Conservation (phyloP, 495 filamentous ascomycete genomes). For the Penicillium crystallinum region DNA sequence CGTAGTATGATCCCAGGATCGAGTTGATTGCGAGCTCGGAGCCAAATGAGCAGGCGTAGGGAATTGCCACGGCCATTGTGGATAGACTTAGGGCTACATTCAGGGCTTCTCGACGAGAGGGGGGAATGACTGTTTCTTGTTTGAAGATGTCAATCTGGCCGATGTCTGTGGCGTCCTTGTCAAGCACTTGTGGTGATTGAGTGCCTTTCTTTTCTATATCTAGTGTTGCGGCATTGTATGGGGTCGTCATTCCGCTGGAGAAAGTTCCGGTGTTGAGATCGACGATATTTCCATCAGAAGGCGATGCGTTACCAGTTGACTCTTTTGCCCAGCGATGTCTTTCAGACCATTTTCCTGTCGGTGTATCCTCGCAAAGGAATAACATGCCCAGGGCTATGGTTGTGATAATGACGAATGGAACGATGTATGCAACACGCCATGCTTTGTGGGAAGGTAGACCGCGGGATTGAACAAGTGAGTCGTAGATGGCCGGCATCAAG, state of each 20-base stretch:
- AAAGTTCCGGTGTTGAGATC: conserved; percentile 44
- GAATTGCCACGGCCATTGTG: conserved; percentile 58
- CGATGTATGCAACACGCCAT: conserved; percentile 80
- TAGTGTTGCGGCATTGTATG: conserved; percentile 38
- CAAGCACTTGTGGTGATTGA: conserved; percentile 27
- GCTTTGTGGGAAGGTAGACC: conserved; percentile 61
- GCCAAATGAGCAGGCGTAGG: conserved; percentile 86
- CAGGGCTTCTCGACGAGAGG: conserved; percentile 55
- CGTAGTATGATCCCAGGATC: conserved; percentile 74
- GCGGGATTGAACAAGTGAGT: conserved; percentile 61
- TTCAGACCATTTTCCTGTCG: conserved; percentile 77
- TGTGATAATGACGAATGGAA: conserved; percentile 75
- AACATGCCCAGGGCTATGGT: conserved; percentile 62
- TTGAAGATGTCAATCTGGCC: conserved; percentile 53
- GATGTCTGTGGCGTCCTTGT: conserved; percentile 48
- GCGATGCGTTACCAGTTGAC: neutral
- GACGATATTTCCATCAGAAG: conserved; percentile 49
- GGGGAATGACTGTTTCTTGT: conserved; percentile 56
- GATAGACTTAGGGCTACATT: conserved; percentile 59
- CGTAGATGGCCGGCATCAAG: conserved; percentile 88
- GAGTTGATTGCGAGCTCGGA: conserved; percentile 82
- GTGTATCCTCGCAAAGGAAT: conserved; percentile 75
- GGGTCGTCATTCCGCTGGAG: conserved; percentile 27
- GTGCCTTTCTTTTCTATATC: conserved; percentile 39
- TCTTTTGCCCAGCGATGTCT: conserved; percentile 47